Evolutionary conservation across 768 basidiomycete genomes (phyloP).

Genomic region (Coprinopsis sp.): DNA sequence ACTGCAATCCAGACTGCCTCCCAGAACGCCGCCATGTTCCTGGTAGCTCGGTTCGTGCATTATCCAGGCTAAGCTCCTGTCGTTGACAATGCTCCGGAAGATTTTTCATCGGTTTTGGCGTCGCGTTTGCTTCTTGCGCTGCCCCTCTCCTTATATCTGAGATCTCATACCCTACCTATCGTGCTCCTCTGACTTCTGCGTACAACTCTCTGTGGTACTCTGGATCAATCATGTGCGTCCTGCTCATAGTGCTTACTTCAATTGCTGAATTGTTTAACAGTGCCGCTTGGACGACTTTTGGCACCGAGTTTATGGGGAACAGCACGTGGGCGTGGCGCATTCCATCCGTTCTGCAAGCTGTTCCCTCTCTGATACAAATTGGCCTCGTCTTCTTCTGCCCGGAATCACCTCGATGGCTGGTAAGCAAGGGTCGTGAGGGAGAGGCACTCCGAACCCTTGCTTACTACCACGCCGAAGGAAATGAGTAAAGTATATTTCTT

Average conservation of each 20-base stretch:
- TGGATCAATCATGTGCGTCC: slow-evolving; percentile 66
- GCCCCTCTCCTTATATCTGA: slow-evolving; percentile 85
- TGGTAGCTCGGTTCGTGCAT: slow-evolving; percentile 75
- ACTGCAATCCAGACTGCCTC: slow-evolving; percentile 67
- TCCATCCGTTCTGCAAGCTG: slow-evolving; percentile 66
- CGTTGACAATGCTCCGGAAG: no score
- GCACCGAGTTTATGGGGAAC: slow-evolving; percentile 66
- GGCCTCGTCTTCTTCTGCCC: slow-evolving; percentile 63
- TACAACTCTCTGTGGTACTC: slow-evolving; percentile 89
- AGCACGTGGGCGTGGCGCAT: slow-evolving; percentile 80
- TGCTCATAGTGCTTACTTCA: background rate
- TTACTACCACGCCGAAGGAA: slow-evolving; percentile 79
- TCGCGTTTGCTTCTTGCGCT: slow-evolving; percentile 69
- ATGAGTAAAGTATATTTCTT: no score
- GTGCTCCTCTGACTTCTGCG: slow-evolving; percentile 69
- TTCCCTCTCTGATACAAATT: slow-evolving; percentile 67
- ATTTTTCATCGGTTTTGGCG: slow-evolving; percentile 75
- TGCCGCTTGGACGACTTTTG: slow-evolving; percentile 84
- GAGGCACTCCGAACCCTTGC: slow-evolving; percentile 69
- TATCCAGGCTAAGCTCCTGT: no score
- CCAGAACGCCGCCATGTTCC: slow-evolving; percentile 73
- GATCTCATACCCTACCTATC: slow-evolving; percentile 79
- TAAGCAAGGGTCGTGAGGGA: slow-evolving; percentile 68
- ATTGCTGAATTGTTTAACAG: slow-evolving; percentile 22
- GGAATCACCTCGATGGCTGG: slow-evolving; percentile 81